phyloP scores from a whole-genome alignment of 106 monocot genomes.

The Xerophyta viscosa region DNA sequence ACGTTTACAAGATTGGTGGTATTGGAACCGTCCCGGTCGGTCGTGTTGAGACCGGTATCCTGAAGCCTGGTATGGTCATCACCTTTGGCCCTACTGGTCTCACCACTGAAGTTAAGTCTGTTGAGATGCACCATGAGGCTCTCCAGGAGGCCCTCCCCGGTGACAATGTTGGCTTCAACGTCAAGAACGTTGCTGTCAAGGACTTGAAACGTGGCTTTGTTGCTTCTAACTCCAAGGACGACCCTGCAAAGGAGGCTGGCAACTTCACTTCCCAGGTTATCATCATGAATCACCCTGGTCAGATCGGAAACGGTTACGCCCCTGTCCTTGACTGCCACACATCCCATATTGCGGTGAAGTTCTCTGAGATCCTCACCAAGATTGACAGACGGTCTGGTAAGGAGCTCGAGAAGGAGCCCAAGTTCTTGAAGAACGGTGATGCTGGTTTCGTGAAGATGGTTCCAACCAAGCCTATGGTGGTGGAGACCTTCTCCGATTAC shows the following conservation, averaged over 20 bases:
- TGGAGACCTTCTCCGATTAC: constrained; percentile 15
- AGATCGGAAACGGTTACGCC: constrained; percentile 15
- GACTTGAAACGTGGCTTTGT: constrained; percentile 14
- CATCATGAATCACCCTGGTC: constrained; percentile 18
- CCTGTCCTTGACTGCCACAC: constrained; percentile 16
- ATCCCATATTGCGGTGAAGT: constrained; percentile 14
- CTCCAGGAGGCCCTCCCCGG: constrained; percentile 9
- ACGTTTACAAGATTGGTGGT: constrained; percentile 20
- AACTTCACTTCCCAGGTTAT: constrained; percentile 20
- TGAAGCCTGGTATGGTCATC: constrained; percentile 14
- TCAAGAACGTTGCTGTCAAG: constrained; percentile 15
- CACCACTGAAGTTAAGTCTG: constrained; percentile 9
- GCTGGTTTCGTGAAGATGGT: constrained; percentile 12
- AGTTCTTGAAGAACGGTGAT: constrained; percentile 17
- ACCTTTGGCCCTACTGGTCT: constrained; percentile 7
- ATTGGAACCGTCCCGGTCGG: constrained; percentile 17
- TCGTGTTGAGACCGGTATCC: constrained; percentile 11
- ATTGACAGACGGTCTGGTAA: constrained; percentile 18
- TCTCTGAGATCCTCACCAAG: constrained; percentile 16
- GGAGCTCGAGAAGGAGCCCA: constrained; percentile 18
- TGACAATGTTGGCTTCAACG: constrained; percentile 12
- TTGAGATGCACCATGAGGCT: constrained; percentile 19
- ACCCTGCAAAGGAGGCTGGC: constrained; percentile 13
- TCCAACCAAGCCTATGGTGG: constrained; percentile 17
- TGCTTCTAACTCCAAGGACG: constrained; percentile 13